Conservation (phyloP, 352 stramenopile genomes). For the Phytopythium delawarense region DNA sequence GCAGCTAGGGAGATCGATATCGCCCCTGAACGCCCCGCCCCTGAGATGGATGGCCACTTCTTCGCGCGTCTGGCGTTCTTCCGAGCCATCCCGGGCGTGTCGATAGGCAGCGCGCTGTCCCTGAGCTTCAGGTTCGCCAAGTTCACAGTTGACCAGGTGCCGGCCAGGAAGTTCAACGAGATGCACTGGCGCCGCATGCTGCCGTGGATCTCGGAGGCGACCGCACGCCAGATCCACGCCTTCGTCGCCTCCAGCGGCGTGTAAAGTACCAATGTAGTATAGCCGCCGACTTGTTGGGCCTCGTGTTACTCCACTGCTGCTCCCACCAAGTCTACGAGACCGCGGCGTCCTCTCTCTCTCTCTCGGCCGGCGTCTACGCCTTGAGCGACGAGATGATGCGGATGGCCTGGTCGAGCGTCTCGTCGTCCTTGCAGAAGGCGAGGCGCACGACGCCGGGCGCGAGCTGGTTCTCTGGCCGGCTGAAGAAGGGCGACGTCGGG, state of each 20-base stretch:
- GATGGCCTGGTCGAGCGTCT: constrained; percentile 88
- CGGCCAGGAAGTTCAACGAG: constrained; percentile 75
- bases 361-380: constrained; percentile 8
- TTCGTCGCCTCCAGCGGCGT: constrained; percentile 30
- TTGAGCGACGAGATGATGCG: constrained; percentile 61
- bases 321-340: too few species aligned
- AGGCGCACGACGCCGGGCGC: constrained; percentile 85
- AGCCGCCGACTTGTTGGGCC: not conserved
- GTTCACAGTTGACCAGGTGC: constrained; percentile 51
- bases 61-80: constrained; percentile 58
- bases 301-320: not conserved
- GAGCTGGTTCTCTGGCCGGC: constrained; percentile 69
- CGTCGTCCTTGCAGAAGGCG: constrained; percentile 96
- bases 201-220: constrained; percentile 62
- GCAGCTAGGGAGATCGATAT: not conserved
- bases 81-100: constrained; percentile 35
- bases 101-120: constrained; percentile 56
- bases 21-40: not conserved
- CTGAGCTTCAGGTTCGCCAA: constrained; percentile 78
- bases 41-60: constrained; percentile 44
- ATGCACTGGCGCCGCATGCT: constrained; percentile 87
- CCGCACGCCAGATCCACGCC: constrained; percentile 43
- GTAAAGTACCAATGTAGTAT: constrained; percentile 5
- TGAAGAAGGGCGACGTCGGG: constrained; percentile 93
- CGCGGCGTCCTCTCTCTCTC: too few species aligned